phyloP scores from a whole-genome alignment of 2,329 filamentous ascomycete genomes.

The Diatrype stigma region DNA sequence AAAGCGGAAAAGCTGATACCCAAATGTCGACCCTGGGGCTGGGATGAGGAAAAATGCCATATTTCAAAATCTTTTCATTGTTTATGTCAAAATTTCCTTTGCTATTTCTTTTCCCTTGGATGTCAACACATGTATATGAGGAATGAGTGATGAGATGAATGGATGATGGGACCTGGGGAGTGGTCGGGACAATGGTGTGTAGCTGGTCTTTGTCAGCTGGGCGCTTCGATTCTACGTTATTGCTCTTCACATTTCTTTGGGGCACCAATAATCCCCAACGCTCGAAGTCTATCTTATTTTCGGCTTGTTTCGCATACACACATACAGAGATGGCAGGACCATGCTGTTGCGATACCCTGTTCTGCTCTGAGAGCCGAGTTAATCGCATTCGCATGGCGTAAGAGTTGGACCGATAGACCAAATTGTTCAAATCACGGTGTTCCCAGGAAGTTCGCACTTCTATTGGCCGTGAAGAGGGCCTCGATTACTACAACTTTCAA shows the following conservation, averaged over 20 bases:
- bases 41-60: constrained; percentile 2
- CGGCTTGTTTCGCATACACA: constrained; percentile 19
- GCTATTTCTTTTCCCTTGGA: constrained; percentile 10
- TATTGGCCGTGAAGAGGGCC: constrained; percentile 20
- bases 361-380: constrained; percentile 27
- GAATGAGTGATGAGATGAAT: constrained; percentile 20
- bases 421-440: constrained; percentile 21
- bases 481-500: background rate
- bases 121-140: constrained; percentile 23
- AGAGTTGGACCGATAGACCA: constrained; percentile 29
- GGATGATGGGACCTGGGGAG: constrained; percentile 16
- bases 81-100: constrained; percentile 7
- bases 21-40: constrained; percentile 9
- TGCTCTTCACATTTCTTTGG: constrained; percentile 14
- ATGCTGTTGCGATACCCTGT: constrained; percentile 28
- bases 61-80: constrained; percentile 7
- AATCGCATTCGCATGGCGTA: constrained; percentile 28
- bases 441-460: constrained; percentile 34
- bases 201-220: constrained; percentile 17
- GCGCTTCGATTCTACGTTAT: constrained; percentile 13
- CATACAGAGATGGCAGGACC: constrained; percentile 28
- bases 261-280: background rate
- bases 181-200: constrained; percentile 14
- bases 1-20: constrained; percentile 14
- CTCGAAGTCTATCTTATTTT: constrained; percentile 21